Base-by-base conservation (phyloP, 768 basidiomycete species). In the Suillus paluster region DNA sequence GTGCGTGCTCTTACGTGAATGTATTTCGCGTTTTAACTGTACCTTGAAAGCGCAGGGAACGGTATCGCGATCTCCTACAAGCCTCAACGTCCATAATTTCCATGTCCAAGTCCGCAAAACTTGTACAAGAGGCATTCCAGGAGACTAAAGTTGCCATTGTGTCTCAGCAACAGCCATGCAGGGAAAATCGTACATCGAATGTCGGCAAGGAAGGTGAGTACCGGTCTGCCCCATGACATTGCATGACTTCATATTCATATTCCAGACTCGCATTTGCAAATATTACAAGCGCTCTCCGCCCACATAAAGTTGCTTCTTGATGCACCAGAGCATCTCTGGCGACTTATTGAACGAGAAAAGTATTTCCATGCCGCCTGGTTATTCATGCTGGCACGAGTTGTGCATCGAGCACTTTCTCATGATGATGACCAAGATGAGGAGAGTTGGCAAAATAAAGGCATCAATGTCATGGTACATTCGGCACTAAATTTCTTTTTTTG, bases 291-390 rank as follows among this genome's bases (percentile, higher is more conserved):
- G 9, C 82, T 95, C 19, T 90, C 95, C 30, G 93, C 94, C 1
- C 94, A 97, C 70, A 82, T 97, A 69, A 97, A 96, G 73, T 77
- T 97, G n/a, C 82, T 97, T 19, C 77, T 97, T 7, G 95, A 97
- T 75, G 89, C 93, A 10, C 94, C 95, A 8, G 95, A 97, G 73
- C 89, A 95, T 75, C 75, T 97, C 23, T 97, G 95, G 91, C 84
- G 91, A 4, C 80, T 95, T 58, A 85, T 97, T 61, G 92, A 96
- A 68, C 81, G 85, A 57, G 89, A 90, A 69, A 83, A 85, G 60
- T 95, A 91, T 67, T 82, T 95, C 33, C 81, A 89, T 38, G 95
- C 95, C 7, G 88, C 93, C 15, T 96, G 91, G 91, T 75, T 97
- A 52, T 96, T 94, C 75, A 82, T 95, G 17, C 80, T 97, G 21